Evolutionary conservation across 169 alveolate species (phyloP), one percentile per base, ranked within the genome.

Genomic region (Eimeria acervulina): DNA sequence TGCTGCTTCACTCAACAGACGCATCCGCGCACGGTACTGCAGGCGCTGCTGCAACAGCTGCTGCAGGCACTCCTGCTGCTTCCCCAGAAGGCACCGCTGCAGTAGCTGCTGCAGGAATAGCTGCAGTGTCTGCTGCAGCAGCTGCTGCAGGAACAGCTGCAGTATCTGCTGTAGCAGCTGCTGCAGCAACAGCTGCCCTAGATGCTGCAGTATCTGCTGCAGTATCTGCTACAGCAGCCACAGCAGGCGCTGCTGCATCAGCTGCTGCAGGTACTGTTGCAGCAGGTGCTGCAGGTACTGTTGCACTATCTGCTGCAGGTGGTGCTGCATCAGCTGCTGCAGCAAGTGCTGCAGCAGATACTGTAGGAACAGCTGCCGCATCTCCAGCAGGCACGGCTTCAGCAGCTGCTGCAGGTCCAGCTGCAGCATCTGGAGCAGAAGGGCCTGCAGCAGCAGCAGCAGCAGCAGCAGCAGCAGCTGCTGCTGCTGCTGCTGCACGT

Each of bases 401-500:
- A 44, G 89, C 68, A 23, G 89, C 89, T 40, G 89, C 7, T 5
- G 63, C 89, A 40, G 66, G 42, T 42, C 2, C 89, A 5, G 68
- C 68, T 8, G 89, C 68, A 6, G 59, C 84, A 72, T 5, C 84
- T 7, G 31, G 33, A 40, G 26, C 44, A 33, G 84, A 31, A 13
- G 84, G 33, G 38, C 26, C 68, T 42, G 68, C 89, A 5, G 55
- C 68, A 2, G 89, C 68, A 42, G 89, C 36, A 2, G 89, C 89
- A 1, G 63, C 55, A n/a, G 89, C 68, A 12, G 89, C 89, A 2
- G 89, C 89, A 19, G 68, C 89, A 26, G 74, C 74, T n/a, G 91
- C 91, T 52, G 91, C 74, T 83, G 91, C 91, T 83, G 91, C 74
- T 83, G 44, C 47, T 23, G 91, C 91, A 23, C 91, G 91, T 52